A percentile compares a stretch with the other conserved stretches of the same genome.
phyloP scores from a whole-genome alignment of 495 filamentous ascomycete species.

The Penicillium paradoxum region DNA sequence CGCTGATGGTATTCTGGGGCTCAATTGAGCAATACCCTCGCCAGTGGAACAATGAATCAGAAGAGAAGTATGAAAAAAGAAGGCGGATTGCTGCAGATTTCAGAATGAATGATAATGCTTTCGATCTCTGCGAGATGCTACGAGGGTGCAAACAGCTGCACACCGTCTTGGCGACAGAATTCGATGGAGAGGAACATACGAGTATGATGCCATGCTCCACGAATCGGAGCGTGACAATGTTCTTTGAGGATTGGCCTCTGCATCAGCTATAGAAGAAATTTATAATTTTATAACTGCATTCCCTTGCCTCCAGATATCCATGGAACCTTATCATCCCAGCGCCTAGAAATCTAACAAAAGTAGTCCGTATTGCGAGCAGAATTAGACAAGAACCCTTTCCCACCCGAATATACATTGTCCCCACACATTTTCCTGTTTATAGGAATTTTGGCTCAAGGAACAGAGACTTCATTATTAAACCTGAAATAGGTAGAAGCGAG shows the following conservation, averaged over 20 bases:
- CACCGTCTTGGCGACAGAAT: slow-evolving; percentile 35
- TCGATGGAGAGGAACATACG: slow-evolving; percentile 23
- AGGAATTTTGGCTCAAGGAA: no score
- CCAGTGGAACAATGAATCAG: slow-evolving; percentile 20
- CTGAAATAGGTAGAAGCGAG: neutral
- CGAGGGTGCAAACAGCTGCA: slow-evolving; percentile 20
- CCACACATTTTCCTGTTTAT: no score
- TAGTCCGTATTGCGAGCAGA: no score
- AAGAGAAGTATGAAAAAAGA: slow-evolving; percentile 37
- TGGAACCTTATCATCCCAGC: neutral
- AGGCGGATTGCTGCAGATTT: slow-evolving; percentile 39
- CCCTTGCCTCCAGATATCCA: neutral
- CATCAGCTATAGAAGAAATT: neutral
- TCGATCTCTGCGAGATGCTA: slow-evolving; percentile 14
- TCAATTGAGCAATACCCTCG: slow-evolving; percentile 40
- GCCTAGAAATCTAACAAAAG: no score
- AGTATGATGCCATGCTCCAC: slow-evolving; percentile 22
- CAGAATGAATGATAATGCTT: slow-evolving; percentile 39
- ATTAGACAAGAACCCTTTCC: no score
- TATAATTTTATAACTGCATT: neutral
- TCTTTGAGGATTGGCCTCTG: slow-evolving; percentile 24
- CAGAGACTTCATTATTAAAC: no score
- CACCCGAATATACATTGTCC: no score
- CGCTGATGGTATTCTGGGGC: slow-evolving; percentile 18
- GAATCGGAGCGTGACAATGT: slow-evolving; percentile 18